Evolutionary conservation across 2,329 filamentous ascomycete genomes (phyloP), one percentile per base, ranked within the genome.

Genomic region (Cadophora sp.): DNA sequence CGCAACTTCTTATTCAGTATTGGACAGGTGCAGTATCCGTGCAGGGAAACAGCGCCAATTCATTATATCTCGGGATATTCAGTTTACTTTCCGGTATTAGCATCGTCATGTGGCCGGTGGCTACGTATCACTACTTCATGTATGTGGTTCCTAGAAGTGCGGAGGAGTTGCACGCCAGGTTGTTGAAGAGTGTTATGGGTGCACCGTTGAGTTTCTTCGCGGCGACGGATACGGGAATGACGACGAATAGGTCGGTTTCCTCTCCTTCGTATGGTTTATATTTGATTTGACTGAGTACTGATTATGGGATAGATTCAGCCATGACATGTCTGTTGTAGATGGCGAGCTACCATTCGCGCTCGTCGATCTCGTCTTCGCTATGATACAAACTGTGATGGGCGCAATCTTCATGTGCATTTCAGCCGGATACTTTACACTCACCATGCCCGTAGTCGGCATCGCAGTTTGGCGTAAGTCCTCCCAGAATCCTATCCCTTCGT

Each of bases 1-100:
- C 83, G 4, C 80, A 81, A 1, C 78, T 74, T 4, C 78, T 83
- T 41, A 80, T 80, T 0, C 47, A 50, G 47, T 60, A 33, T 41
- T 60, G 58, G 58, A 60, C 58, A 8, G 22, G 22, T n/a, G 58
- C 43, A 30, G 30, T 60, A 6, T 43, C 22, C 16, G 20, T 18
- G 1, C 22, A 64, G n/a, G 69, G 69, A n/a, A 70, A 71, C 36
- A 45, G 53, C 18, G 65, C 65, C 33, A 71, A 71, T 47, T 43
- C 58, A 14, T 66, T 68, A 30, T 70, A 71, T 39, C 22, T 71
- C 11, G 64, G 66, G 13, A 24, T 68, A 13, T 65, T 64, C 51
- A 53, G 36, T 50, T 18, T 65, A 39, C 36, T 68, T 18, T 36
- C 24, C 1, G 39, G 43, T 1, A 22, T 68, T 20, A 62, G 36